These are phyloP conservation scores for Lineolata rhizophorae DNA, from an alignment of 495 filamentous ascomycete species.

Conservation along the genomic window DNA sequence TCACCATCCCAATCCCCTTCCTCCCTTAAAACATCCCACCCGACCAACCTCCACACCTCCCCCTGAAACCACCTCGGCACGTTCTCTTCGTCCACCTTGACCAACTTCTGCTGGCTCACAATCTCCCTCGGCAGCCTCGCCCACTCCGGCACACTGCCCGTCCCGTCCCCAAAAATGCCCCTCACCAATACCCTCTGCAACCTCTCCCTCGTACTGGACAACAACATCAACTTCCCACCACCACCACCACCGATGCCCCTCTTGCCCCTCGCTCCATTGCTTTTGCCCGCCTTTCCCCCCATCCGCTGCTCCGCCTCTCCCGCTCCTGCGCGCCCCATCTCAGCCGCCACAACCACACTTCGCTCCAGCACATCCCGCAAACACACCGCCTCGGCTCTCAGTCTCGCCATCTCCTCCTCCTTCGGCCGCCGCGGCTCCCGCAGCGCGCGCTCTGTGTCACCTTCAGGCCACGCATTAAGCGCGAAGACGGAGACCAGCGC, in stretches of 20 bases:
- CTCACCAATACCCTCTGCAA: neutral
- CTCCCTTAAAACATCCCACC: neutral
- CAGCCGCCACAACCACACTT: too few relatives aligned
- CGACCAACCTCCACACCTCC: slow-evolving; percentile 1
- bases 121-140: neutral
- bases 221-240: too few relatives aligned
- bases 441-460: too few relatives aligned
- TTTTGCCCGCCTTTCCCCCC: neutral
- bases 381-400: too few relatives aligned
- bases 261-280: neutral
- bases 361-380: too few relatives aligned
- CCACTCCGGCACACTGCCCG: neutral
- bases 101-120: neutral
- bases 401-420: too few relatives aligned
- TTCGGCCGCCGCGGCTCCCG: too few relatives aligned
- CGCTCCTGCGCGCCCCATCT: neutral
- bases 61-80: neutral
- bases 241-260: neutral
- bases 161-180: neutral
- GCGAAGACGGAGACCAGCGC: too few relatives aligned
- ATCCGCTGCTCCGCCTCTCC: neutral
- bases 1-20: neutral
- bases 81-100: neutral
- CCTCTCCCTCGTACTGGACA: neutral
- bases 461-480: too few relatives aligned